Conservation (phyloP, 352 stramenopile species). For the Globisporangium mamillatum region DNA sequence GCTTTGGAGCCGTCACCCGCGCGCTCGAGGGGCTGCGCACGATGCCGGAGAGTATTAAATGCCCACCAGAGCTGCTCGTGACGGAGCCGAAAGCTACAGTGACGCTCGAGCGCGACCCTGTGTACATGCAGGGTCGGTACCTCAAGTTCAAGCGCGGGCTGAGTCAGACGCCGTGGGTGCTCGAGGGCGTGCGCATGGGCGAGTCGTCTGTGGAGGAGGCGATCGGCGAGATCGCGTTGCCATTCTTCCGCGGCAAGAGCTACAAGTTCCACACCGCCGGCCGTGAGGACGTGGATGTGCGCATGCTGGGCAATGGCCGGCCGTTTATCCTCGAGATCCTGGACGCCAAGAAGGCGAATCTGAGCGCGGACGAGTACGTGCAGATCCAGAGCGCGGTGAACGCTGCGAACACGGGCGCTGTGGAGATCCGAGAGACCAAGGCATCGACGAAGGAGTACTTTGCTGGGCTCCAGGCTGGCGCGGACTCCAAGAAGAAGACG, state of each 20-base stretch:
- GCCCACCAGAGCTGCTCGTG: conserved; percentile 42
- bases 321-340: conserved; percentile 90
- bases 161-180: conserved; percentile 89
- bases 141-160: conserved; percentile 88
- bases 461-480: conserved; percentile 65
- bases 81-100: conserved; percentile 34
- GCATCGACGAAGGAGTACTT: conserved; percentile 81
- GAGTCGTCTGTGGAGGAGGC: conserved; percentile 89
- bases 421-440: conserved; percentile 84
- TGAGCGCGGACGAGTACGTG: conserved; percentile 48
- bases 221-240: conserved; percentile 71
- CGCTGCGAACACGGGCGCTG: conserved; percentile 56
- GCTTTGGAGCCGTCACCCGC: conserved; percentile 74
- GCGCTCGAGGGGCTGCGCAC: conserved; percentile 43
- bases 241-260: conserved; percentile 56
- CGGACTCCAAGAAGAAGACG: conserved; percentile 87
- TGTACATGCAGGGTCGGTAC: conserved; percentile 90
- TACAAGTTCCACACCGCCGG: conserved; percentile 97
- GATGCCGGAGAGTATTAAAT: conserved; percentile 53
- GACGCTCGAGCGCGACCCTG: conserved; percentile 69
- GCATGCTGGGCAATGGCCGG: conserved; percentile 94
- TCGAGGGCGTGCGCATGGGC: conserved; percentile 83
- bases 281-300: conserved; percentile 97
- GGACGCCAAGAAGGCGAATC: conserved; percentile 72
- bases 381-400: conserved; percentile 67